Conservation (phyloP, 495 filamentous ascomycete genomes). For the Talaromyces wortmannii region DNA sequence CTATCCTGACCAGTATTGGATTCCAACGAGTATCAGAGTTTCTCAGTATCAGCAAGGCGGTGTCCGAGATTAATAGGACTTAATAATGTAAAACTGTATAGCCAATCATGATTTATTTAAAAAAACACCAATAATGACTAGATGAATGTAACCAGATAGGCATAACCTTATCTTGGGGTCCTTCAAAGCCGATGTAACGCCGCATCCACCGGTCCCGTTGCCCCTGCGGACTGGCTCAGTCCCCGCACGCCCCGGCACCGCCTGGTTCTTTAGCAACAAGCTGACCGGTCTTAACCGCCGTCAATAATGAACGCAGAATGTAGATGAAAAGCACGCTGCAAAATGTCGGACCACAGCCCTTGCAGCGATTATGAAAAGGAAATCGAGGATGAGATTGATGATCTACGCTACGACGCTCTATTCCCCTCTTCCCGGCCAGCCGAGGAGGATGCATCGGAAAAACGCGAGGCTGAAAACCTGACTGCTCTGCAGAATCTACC, state of each 20-base stretch:
- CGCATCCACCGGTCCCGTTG: background rate
- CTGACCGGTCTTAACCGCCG: no score
- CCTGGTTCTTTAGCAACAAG: background rate
- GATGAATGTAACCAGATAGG: background rate
- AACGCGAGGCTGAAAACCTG: background rate
- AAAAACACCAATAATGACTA: no score
- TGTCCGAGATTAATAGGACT: no score
- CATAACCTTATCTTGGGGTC: background rate
- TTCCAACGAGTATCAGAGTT: constrained; percentile 4
- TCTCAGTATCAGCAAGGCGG: constrained; percentile 1
- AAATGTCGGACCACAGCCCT: background rate
- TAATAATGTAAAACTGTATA: no score
- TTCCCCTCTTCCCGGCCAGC: background rate
- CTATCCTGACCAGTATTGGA: background rate
- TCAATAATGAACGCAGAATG: background rate
- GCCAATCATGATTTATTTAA: no score
- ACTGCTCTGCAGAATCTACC: background rate
- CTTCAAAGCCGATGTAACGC: background rate
- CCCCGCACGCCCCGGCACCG: background rate
- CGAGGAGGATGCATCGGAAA: background rate
- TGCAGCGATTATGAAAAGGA: background rate
- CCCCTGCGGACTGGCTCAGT: background rate
- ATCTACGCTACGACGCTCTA: background rate
- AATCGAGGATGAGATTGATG: background rate
- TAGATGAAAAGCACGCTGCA: background rate